Base-by-base conservation (phyloP, 192 early-diverging fungal species). In the Obelidium mucronatum region DNA sequence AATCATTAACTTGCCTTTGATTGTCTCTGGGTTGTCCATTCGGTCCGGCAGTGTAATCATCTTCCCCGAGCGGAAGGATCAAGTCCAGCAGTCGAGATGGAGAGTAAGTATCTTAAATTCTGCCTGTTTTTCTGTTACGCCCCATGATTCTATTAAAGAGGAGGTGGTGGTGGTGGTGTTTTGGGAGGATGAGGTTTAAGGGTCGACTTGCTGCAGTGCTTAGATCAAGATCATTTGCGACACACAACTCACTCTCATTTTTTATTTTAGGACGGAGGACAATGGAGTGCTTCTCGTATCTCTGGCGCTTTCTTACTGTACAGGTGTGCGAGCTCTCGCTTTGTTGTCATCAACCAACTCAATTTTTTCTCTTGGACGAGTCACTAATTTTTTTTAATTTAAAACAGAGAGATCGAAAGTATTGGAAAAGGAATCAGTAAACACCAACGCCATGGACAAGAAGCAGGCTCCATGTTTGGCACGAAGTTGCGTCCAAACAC, bases 1-100 rank as follows among this genome's bases (percentile, higher is more conserved):
- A 8, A 59, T 72, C 2, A 2, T 59, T 6, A 72, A 72, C 54
- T 11, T 72, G n/a, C 69, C 69, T 1, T 1, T 72, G 6, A 54
- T 72, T 6, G 58, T 72, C 22, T 35, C 58, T 5, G 72, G 72
- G 1, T 42, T 74, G 1, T 35, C 6, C 40, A 63, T 74, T 34
- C 72, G 72, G 3, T 74, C 72, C 0, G 72, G 72, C n/a, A 74
- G 58, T 37, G 52, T 74, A n/a, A 74, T 74, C 39, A 59, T 74
- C 19, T 74, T 74, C 59, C 72, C 72, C 31, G 72, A 74, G 37
- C 15, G 26, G 1, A 62, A 30, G 53, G 40, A 42, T 44, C n/a
- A 60, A 22, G 11, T 33, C 6, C 72, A 74, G 5, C 17, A 62
- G 58, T 24, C 56, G 17, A 30, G 72, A 40, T 74, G 72, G 72